Conservation (phyloP, 108 stramenopile species). For the Schizochytrium sp. region DNA sequence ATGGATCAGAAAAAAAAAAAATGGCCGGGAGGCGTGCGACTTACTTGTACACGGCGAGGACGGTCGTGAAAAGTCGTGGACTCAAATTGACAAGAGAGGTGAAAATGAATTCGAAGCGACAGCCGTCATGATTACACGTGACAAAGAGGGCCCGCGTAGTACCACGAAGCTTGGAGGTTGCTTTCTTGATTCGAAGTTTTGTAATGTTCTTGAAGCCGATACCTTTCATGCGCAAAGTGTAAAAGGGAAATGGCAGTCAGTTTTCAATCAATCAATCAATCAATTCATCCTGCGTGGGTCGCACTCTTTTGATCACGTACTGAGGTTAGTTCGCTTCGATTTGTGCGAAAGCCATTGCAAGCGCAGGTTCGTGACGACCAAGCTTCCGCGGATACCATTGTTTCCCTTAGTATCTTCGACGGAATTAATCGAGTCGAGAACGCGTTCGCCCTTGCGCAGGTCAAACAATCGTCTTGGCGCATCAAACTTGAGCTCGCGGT, state of each 20-base stretch:
- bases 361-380: slow-evolving; percentile 51
- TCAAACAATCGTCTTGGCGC: background rate
- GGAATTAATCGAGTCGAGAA: slow-evolving; percentile 51
- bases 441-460: slow-evolving; percentile 37
- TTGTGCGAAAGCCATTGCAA: slow-evolving; percentile 52
- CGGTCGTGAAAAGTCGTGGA: slow-evolving; percentile 55
- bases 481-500: slow-evolving; percentile 56
- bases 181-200: slow-evolving; percentile 41
- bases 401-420: slow-evolving; percentile 55
- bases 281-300: too few species aligned
- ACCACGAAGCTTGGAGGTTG: slow-evolving; percentile 40
- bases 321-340: slow-evolving; percentile 33
- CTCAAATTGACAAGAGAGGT: slow-evolving; percentile 50
- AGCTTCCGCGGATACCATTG: slow-evolving; percentile 36
- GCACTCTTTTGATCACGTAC: background rate
- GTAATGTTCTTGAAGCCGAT: slow-evolving; percentile 37
- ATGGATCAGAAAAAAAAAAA: too few species aligned
- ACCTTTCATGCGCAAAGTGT: background rate
- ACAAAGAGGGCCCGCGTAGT: slow-evolving; percentile 53
- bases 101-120: slow-evolving; percentile 57
- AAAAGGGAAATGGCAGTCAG: too few species aligned
- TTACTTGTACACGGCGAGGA: slow-evolving; percentile 49
- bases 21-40: background rate
- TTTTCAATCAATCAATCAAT: too few species aligned
- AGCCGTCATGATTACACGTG: slow-evolving; percentile 30